phyloP scores from a whole-genome alignment of 441 rosid genomes.

The Brassica balearica region DNA sequence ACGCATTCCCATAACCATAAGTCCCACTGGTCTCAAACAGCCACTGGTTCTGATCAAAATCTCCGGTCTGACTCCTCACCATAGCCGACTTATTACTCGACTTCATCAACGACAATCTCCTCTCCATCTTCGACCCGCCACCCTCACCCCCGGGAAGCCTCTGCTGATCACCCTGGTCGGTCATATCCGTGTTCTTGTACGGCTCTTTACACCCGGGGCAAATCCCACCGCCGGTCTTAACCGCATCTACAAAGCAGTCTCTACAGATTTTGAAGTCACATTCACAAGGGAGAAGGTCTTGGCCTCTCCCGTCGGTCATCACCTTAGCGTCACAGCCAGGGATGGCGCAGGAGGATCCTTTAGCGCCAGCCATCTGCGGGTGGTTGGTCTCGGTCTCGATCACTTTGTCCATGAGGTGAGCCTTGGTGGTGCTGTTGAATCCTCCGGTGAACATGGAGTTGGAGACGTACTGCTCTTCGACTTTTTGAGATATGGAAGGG shows the following conservation, averaged over 20 bases:
- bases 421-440: slow-evolving; percentile 74
- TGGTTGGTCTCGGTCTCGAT: slow-evolving; percentile 84
- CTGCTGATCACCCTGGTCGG: slow-evolving; percentile 1
- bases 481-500: slow-evolving; percentile 79
- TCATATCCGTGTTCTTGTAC: slow-evolving; percentile 2
- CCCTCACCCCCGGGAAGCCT: not conserved
- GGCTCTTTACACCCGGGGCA: not conserved
- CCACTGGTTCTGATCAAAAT: not conserved
- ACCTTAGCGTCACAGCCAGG: slow-evolving; percentile 90
- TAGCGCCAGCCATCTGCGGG: slow-evolving; percentile 96
- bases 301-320: slow-evolving; percentile 87
- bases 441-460: slow-evolving; percentile 92
- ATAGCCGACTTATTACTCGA: not conserved
- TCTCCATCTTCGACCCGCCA: not conserved
- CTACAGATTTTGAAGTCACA: slow-evolving; percentile 75
- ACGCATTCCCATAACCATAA: not conserved
- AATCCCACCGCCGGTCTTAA: not conserved
- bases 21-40: not conserved
- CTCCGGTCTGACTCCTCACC: not conserved
- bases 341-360: slow-evolving; percentile 88
- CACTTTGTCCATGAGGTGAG: slow-evolving; percentile 95
- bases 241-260: not conserved
- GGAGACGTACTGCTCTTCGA: slow-evolving; percentile 88
- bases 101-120: not conserved
- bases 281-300: slow-evolving; percentile 87